Percentiles rank a stretch among this genome's conserved stretches.
These are phyloP conservation scores for Diplocarpon mali DNA, from an alignment of 2,329 filamentous ascomycete species.

Conservation along the genomic window DNA sequence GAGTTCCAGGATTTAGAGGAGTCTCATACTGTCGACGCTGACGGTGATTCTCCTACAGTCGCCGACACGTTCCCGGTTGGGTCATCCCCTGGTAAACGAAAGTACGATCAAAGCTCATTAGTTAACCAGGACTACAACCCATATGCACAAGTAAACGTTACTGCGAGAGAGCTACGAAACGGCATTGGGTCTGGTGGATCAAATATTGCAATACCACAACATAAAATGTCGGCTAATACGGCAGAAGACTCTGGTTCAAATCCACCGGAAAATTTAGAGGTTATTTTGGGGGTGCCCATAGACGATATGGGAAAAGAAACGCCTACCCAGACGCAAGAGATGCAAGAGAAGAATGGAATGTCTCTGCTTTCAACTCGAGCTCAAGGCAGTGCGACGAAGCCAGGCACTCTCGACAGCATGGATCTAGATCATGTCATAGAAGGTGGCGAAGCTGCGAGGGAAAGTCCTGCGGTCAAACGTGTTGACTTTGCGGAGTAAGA, in stretches of 20 bases:
- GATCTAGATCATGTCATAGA: slow-evolving; percentile 23
- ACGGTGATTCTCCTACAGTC: slow-evolving; percentile 4
- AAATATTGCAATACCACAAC: neutral
- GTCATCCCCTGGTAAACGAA: slow-evolving; percentile 22
- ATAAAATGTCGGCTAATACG: neutral
- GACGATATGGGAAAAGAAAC: neutral
- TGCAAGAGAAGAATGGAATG: slow-evolving; percentile 23
- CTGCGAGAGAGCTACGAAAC: slow-evolving; percentile 6
- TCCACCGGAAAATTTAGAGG: slow-evolving; percentile 6
- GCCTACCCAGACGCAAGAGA: slow-evolving; percentile 11
- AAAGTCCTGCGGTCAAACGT: slow-evolving; percentile 19
- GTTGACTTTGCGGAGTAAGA: slow-evolving; percentile 17
- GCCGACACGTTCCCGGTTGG: slow-evolving; percentile 5
- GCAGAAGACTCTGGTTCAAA: neutral
- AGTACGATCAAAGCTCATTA: slow-evolving; percentile 18
- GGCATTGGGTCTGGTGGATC: neutral
- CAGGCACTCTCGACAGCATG: slow-evolving; percentile 20
- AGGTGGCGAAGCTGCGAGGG: slow-evolving; percentile 16
- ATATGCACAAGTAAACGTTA: slow-evolving; percentile 3
- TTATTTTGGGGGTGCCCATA: slow-evolving; percentile 22
- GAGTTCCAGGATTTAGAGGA: slow-evolving; percentile 30
- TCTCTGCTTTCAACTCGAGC: slow-evolving; percentile 12
- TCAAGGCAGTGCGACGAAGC: neutral
- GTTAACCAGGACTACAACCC: slow-evolving; percentile 6
- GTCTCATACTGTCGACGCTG: slow-evolving; percentile 4